Evolutionary conservation across 169 alveolate species (phyloP), one percentile per base, ranked within the genome.

Genomic region (Cryptosporidium xiaoi): DNA sequence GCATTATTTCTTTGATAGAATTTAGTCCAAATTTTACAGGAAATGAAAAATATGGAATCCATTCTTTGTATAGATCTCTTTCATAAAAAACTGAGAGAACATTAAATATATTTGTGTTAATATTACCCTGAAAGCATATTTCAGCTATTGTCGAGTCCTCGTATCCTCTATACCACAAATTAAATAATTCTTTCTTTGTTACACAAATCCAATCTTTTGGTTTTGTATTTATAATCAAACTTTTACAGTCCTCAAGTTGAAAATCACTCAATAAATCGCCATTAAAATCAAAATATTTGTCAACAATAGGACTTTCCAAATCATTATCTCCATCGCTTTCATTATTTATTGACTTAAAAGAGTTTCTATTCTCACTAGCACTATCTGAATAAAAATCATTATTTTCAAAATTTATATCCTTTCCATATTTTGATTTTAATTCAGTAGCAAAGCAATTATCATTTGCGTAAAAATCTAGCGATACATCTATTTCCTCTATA

Each of bases 61-160:
- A 77, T 29, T 60, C 71, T 36, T 60, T 77, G 64, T 77, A 77
- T 24, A 77, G 27, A 56, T 77, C 87, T 77, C 87, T 77, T 48
- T 77, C 87, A 36, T 77, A 77, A 60, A 77, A 77, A 29, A 77
- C 87, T 13, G 87, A 60, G 12, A 77, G 71, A 44, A 77, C 60
- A 44, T 77, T 58, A 4, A 77, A 62, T 24, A 77, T 77, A 60
- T 77, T 62, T 13, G 87, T 77, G 33, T 77, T 48, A 44, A 77
- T 77, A 48, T 8, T 40, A 1, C 87, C 87, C 44, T 77, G 87
- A 62, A 77, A 77, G 6, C 87, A 77, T n/a, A 77, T 36, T 33
- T 77, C 87, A 62, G 58, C 50, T 46, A 77, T 60, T 58, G 87
- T 27, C 8, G 87, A 77, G 20, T 77, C 51, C n/a, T 77, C 71